Base-by-base conservation (phyloP, 768 basidiomycete genomes). In the Trametes gibbosa region DNA sequence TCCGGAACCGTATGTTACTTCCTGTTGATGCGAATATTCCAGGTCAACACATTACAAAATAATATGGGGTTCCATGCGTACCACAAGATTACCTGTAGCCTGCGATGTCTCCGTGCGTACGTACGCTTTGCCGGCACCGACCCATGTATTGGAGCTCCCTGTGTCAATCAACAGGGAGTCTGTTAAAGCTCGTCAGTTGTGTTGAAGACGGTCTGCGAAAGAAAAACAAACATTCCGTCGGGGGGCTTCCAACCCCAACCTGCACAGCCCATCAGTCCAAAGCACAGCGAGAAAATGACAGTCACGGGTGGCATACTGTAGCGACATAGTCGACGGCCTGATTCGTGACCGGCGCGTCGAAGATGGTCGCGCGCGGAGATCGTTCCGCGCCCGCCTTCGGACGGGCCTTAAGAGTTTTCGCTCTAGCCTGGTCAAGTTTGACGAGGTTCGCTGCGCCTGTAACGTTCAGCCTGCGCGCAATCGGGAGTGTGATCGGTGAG, bases 121-220 rank as follows among this genome's bases (percentile, higher is more conserved):
- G 69, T 79, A 86, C 23, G 70, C 53, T 53, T 72, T 75, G 48
- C 66, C 70, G 1, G 83, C 84, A 37, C 83, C 83, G 34, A 84
- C 68, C 84, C 83, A 85, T 12, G 81, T 83, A 66, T 83, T 82
- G 32, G 73, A 79, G 71, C 74, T 78, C 63, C 72, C 81, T 0
- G 82, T 85, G 56, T 85, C 84, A 25, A 85, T 81, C 40, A 85
- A 73, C 21, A 87, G 76, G 2, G 65, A 76, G 62, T 76, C 75
- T 75, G 21, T 10, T 16, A 21, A 32, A 43, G n/a, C 25, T 17
- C 5, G 6, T 42, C 14, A 39, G 29, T 14, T 19, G n/a, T 9
- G 14, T 1, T 0, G 8, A 34, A 1, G 7, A 21, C 9, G n/a
- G 7, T 32, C 24, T 23, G 19, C 4, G 21, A 17, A 19, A 17